Evolutionary conservation across 306 rosid species (phyloP), one percentile per base, ranked within the genome.

Genomic region (Mimosa pudica): DNA sequence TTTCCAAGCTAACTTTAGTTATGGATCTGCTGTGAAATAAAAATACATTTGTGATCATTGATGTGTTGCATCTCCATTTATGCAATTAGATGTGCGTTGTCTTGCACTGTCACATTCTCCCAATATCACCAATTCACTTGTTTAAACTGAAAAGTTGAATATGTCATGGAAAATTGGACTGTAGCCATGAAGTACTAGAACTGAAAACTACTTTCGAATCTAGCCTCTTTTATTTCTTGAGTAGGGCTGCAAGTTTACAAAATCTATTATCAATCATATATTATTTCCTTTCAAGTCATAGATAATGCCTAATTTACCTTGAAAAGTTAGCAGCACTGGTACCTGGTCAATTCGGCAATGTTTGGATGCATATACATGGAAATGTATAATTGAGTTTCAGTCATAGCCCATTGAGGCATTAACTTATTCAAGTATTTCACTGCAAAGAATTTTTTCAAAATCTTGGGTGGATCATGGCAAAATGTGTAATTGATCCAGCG

Each of bases 91-190:
- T 57, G 47, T 4, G 36, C 54, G 18, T 7, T 20, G 7, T 70
- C 75, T 75, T 71, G 70, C 41, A 38, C 9, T 79, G 42, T 46
- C 80, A 49, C 44, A 65, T 41, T 64, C 66, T 24, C 68, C 33
- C n/a, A n/a, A 55, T 45, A 65, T 57, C 78, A 3, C 14, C 18
- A 18, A 16, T 42, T 24, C n/a, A 76, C 71, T 61, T 69, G 76
- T 71, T 61, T 76, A 33, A 36, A 35, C 32, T 71, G 45, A 73
- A 20, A 77, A 47, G 80, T 17, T 65, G 71, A 44, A 64, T 48
- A 71, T 75, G n/a, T 2, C 47, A 20, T 6, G 16, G 18, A 38
- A 7, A 74, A 33, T 24, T 24, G 18, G 16, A 54, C 35, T 17
- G 4, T 55, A n/a, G 51, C 12, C 36, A 36, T 35, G 66, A 8